Evolutionary conservation across 1,139 yeast species (phyloP).

Genomic region (Candida tunisiensis): DNA sequence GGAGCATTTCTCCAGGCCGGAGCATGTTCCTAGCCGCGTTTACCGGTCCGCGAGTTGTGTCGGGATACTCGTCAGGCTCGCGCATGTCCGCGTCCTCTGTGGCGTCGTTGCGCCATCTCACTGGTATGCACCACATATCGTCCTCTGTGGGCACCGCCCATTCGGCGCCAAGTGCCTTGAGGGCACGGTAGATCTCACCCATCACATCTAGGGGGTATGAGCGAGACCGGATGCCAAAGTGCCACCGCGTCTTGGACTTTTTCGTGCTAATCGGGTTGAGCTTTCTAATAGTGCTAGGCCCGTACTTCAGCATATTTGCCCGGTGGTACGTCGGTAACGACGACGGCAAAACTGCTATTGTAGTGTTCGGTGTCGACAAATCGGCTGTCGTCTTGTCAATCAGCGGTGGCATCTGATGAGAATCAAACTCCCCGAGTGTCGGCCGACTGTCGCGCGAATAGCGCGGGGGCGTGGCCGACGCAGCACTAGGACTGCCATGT

Average conservation of each 20-base stretch:
- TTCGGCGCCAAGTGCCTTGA: constrained; percentile 88
- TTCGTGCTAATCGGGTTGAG: constrained; percentile 64
- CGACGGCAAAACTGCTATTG: constrained; percentile 85
- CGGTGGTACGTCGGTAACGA: constrained; percentile 89
- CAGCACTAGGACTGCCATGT: constrained; percentile 2
- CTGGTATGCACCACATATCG: constrained; percentile 92
- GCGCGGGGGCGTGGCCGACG: constrained; percentile 33
- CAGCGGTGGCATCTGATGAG: constrained; percentile 7
- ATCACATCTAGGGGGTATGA: constrained; percentile 95
- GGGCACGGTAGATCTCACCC: constrained; percentile 95
- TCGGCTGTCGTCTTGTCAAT: constrained; percentile 1
- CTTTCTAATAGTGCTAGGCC: constrained; percentile 25
- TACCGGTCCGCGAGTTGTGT: constrained; percentile 5
- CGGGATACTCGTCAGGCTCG: constrained; percentile 12
- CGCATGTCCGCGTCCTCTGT: constrained; percentile 5
- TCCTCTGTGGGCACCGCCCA: constrained; percentile 86
- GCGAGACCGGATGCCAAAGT: constrained; percentile 91
- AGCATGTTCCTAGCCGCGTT: constrained; percentile 4
- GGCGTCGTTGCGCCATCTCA: constrained; percentile 61
- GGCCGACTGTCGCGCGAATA: constrained; percentile 28
- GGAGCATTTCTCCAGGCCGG: constrained; percentile 46
- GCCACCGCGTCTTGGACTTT: constrained; percentile 94
- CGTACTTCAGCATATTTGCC: constrained; percentile 66
- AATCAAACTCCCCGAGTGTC: constrained; percentile 7
- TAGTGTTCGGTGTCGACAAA: constrained; percentile 23